Conservation (phyloP, 352 stramenopile genomes). For the Phytophthora fragariae region DNA sequence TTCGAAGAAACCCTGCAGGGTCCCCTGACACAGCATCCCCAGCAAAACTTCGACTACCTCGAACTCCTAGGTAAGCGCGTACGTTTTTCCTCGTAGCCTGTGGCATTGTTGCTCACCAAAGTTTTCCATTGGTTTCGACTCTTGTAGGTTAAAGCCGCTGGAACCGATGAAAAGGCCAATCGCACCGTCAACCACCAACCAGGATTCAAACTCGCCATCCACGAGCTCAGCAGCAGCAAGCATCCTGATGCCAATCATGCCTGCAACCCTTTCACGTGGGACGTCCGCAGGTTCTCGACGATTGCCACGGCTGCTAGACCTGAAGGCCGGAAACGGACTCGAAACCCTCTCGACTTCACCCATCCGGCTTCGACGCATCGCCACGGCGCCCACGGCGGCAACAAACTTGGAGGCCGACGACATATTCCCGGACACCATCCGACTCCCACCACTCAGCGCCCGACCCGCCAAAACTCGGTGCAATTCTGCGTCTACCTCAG, state of each 20-base stretch:
- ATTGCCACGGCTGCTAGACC: constrained; percentile 31
- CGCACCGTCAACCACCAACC: constrained; percentile 29
- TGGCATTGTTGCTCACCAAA: constrained; percentile 10
- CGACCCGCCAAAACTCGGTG: constrained; percentile 20
- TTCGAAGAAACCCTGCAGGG: constrained; percentile 6
- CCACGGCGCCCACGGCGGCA: constrained; percentile 45
- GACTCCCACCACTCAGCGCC: constrained; percentile 57
- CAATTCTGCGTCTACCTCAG: constrained; percentile 13
- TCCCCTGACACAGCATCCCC: constrained; percentile 16
- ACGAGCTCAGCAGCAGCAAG: not conserved
- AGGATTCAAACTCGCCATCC: constrained; percentile 17
- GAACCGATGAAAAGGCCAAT: constrained; percentile 35
- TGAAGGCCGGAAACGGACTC: constrained; percentile 11
- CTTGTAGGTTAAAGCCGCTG: constrained; percentile 50
- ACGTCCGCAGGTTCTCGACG: constrained; percentile 37
- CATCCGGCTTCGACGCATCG: constrained; percentile 50
- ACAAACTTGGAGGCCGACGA: constrained; percentile 29
- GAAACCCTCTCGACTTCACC: constrained; percentile 42
- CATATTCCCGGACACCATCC: constrained; percentile 41
- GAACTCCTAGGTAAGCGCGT: constrained; percentile 34
- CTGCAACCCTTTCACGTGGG: constrained; percentile 21
- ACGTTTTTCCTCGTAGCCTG: too few relatives aligned
- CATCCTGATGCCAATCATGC: constrained; percentile 15
- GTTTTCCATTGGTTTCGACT: not conserved
- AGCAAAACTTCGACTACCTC: constrained; percentile 16